Percentiles rank a stretch among this genome's conserved stretches.
phyloP scores from a whole-genome alignment of 2,329 filamentous ascomycete species.

The Neophaeococcomyces aloes region DNA sequence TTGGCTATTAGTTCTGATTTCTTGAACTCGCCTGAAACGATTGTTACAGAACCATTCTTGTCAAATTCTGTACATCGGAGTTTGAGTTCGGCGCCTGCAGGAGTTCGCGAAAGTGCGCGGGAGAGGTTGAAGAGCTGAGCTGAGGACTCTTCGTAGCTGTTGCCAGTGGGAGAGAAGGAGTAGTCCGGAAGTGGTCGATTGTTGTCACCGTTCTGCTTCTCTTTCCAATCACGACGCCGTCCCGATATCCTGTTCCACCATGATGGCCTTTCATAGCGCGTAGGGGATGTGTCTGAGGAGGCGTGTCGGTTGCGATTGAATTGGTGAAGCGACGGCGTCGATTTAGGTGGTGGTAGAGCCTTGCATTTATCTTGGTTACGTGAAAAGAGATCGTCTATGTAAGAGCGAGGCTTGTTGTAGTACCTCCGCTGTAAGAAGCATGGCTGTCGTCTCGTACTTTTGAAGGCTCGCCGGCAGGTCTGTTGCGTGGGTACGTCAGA shows the following conservation, averaged over 20 bases:
- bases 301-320: constrained; percentile 14
- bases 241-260: constrained; percentile 12
- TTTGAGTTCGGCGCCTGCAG: constrained; percentile 69
- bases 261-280: constrained; percentile 5
- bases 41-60: constrained; percentile 77
- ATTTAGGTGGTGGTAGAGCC: constrained; percentile 15
- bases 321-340: constrained; percentile 9
- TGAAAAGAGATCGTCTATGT: constrained; percentile 18
- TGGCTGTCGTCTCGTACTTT: background rate
- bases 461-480: constrained; percentile 10
- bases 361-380: constrained; percentile 16
- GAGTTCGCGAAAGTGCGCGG: constrained; percentile 39
- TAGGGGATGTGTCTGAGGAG: constrained; percentile 2
- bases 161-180: background rate
- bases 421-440: constrained; percentile 14
- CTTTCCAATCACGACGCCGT: constrained; percentile 12
- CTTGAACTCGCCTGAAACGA: constrained; percentile 92
- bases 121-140: constrained; percentile 58
- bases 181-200: constrained; percentile 7
- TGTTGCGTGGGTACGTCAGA: constrained; percentile 21
- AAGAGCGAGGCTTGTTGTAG: constrained; percentile 10
- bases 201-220: constrained; percentile 7
- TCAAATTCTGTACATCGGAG: constrained; percentile 93
- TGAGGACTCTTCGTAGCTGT: constrained; percentile 34
- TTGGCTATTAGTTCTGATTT: constrained; percentile 96